These are phyloP conservation scores for Pythium utonaiense DNA, from an alignment of 352 stramenopile genomes.

Conservation along the genomic window DNA sequence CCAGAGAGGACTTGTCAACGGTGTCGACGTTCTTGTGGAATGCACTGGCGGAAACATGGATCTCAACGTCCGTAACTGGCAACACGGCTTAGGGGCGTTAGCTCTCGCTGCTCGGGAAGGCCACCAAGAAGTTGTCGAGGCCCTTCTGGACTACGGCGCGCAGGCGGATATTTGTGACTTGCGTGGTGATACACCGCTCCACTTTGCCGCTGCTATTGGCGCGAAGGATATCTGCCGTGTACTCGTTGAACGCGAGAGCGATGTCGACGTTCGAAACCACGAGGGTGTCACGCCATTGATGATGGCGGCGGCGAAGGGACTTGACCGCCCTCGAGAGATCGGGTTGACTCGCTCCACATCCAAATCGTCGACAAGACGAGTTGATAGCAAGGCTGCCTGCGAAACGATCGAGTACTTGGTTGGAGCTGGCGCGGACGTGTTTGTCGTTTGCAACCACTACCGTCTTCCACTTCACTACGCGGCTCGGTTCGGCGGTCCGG, in stretches of 20 bases:
- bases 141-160: constrained; percentile 78
- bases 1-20: constrained; percentile 62
- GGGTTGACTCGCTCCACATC: neutral
- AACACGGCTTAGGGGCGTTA: constrained; percentile 72
- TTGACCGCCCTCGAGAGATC: neutral
- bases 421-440: constrained; percentile 51
- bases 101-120: constrained; percentile 69
- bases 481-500: constrained; percentile 53
- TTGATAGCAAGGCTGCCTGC: constrained; percentile 55
- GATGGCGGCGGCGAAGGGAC: constrained; percentile 51
- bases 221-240: constrained; percentile 59
- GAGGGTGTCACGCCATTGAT: constrained; percentile 76
- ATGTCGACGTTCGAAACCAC: constrained; percentile 65
- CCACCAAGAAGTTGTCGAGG: constrained; percentile 65
- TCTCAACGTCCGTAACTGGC: constrained; percentile 77
- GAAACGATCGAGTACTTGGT: constrained; percentile 74
- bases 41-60: constrained; percentile 57
- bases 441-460: constrained; percentile 64
- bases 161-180: constrained; percentile 61
- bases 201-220: constrained; percentile 72
- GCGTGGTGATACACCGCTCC: constrained; percentile 67
- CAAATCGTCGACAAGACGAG: constrained; percentile 26
- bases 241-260: constrained; percentile 64
- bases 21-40: constrained; percentile 75
- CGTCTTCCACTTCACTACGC: constrained; percentile 75